Base-by-base conservation (phyloP, 179 eudicot species). In the Beta lomatogona region DNA sequence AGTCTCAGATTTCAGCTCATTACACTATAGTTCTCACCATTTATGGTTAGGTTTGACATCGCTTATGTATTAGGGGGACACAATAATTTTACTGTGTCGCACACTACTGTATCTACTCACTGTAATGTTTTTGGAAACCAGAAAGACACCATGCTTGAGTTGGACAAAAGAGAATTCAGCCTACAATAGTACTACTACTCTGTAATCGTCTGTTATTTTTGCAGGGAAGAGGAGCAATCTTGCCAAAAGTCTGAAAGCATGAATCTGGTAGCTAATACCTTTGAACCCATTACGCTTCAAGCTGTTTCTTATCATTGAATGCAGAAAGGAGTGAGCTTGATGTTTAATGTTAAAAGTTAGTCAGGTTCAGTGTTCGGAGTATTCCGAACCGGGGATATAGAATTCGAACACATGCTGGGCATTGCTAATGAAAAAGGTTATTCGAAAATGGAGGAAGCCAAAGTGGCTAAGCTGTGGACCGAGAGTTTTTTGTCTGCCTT, bases 221-320 rank as follows among this genome's bases (percentile, higher is more conserved):
- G 53, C 84, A 81, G 84, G 80, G 52, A 69, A 63, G 28, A 11
- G 16, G 53, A 59, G 73, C 9, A 14, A 52, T 28, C 71, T 46
- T 58, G 69, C 54, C 25, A 48, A 67, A 22, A 75, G 52, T 16
- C 57, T 59, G 41, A 63, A 81, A 81, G 55, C 57, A 12, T 76
- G 80, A 73, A 50, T 25, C 22, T 9, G 13, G 16, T 36, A 44
- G 31, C 31, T 48, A 36, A 7, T 16, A 53, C 28, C 57, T 74
- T 45, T n/a, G 2, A 13, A 5, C 61, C 45, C 36, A 16, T 13
- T 15, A 4, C 15, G 19, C 53, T 67, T 36, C 53, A 14, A 50
- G 63, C 50, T 66, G 28, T 21, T 53, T 66, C 69, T 65, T 60
- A 28, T 28, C 12, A 3, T 63, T 63, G 36, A 9, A 63, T 22